Evolutionary conservation across 2,329 filamentous ascomycete species (phyloP).

Genomic region (Aspergillus sp.): DNA sequence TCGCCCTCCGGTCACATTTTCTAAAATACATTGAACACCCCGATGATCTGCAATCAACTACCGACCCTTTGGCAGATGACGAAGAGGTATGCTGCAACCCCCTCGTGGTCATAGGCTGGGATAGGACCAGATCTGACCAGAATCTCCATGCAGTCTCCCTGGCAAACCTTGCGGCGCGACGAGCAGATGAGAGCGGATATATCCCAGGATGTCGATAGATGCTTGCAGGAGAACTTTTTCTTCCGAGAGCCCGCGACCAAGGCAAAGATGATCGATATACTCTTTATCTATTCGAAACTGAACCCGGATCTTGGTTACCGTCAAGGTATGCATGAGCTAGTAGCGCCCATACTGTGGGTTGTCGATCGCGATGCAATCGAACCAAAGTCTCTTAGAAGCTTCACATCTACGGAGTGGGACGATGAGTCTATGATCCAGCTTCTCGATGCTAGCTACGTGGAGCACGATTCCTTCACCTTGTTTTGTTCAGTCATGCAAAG

Average conservation of each 20-base stretch:
- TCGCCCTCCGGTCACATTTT: conserved; percentile 68
- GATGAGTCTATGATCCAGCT: conserved; percentile 61
- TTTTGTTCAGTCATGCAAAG: conserved; percentile 86
- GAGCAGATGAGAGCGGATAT: conserved; percentile 85
- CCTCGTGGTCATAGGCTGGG: conserved; percentile 43
- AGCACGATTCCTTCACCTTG: conserved; percentile 86
- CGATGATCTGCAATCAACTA: conserved; percentile 69
- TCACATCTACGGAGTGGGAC: conserved; percentile 28
- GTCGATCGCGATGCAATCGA: conserved; percentile 78
- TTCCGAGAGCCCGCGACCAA: conserved; percentile 81
- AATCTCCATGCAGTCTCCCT: conserved; percentile 67
- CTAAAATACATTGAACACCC: conserved; percentile 81
- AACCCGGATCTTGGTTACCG: conserved; percentile 85
- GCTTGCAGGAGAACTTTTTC: conserved; percentile 84
- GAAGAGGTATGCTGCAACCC: conserved; percentile 52
- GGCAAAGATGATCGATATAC: conserved; percentile 75
- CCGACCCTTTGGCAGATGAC: conserved; percentile 86
- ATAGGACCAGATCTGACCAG: conserved; percentile 17
- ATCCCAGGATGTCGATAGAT: conserved; percentile 86
- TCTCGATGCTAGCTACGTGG: conserved; percentile 70
- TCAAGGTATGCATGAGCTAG: conserved; percentile 97
- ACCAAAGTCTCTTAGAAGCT: conserved; percentile 32
- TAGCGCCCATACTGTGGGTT: conserved; percentile 85
- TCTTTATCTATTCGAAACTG: conserved; percentile 93
- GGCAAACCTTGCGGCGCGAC: conserved; percentile 82